phyloP scores from a whole-genome alignment of 768 basidiomycete genomes.

The Trametes cubensis region DNA sequence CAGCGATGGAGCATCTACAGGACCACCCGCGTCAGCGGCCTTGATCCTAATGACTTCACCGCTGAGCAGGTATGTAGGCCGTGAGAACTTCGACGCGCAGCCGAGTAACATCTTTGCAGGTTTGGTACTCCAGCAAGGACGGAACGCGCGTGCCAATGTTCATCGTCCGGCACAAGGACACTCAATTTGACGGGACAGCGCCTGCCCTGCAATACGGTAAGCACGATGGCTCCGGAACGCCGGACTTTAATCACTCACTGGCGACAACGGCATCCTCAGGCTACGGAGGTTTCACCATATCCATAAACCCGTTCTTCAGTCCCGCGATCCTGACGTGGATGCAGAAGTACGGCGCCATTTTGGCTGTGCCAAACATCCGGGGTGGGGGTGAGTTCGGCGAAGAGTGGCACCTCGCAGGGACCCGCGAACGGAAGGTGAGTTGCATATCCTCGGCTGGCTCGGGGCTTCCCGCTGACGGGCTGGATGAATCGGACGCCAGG shows the following conservation, averaged over 20 bases:
- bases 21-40: constrained; percentile 58
- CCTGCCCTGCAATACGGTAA: constrained; percentile 77
- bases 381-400: constrained; percentile 81
- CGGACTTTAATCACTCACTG: background rate
- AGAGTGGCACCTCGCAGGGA: constrained; percentile 80
- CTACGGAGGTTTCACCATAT: constrained; percentile 80
- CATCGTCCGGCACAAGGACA: constrained; percentile 73
- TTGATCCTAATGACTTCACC: constrained; percentile 69
- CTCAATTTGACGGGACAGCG: constrained; percentile 71
- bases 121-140: constrained; percentile 81
- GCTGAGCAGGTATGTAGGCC: constrained; percentile 53
- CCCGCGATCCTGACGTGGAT: constrained; percentile 72
- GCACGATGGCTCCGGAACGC: constrained; percentile 3
- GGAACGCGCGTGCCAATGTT: constrained; percentile 87
- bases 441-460: constrained; percentile 7
- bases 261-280: constrained; percentile 43
- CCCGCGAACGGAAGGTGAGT: constrained; percentile 66
- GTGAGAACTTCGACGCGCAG: background rate
- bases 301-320: constrained; percentile 74
- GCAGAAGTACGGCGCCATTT: constrained; percentile 67
- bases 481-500: constrained; percentile 37
- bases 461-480: constrained; percentile 7
- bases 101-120: constrained; percentile 38
- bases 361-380: constrained; percentile 54
- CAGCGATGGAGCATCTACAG: constrained; percentile 63